Conservation (phyloP, 768 basidiomycete species). For the Mycena pura region DNA sequence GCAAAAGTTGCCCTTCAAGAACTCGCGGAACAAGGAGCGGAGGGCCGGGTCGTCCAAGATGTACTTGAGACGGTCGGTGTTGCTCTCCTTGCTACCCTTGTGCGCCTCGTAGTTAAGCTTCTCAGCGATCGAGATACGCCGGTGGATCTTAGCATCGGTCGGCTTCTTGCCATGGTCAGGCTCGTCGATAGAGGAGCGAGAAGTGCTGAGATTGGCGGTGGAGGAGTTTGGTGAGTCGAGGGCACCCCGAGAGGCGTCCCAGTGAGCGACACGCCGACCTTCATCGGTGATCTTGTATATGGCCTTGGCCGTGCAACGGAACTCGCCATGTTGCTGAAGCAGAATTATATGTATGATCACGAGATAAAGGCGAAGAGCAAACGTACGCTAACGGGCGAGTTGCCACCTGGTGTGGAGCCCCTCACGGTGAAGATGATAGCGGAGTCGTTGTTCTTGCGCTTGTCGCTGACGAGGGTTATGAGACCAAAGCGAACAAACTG, state of each 20-base stretch:
- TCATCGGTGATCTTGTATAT: conserved; percentile 95
- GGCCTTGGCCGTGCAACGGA: conserved; percentile 94
- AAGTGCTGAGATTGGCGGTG: conserved; percentile 61
- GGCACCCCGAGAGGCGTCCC: conserved; percentile 62
- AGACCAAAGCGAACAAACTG: conserved; percentile 97
- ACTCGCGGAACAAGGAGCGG: conserved; percentile 92
- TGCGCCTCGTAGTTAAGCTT: conserved; percentile 63
- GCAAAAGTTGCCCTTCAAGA: conserved; percentile 92
- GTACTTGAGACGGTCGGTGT: conserved; percentile 87
- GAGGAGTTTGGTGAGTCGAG: conserved; percentile 73
- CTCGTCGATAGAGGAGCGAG: conserved; percentile 68
- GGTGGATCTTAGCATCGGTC: conserved; percentile 72
- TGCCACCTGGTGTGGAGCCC: conserved; percentile 76
- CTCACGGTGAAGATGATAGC: conserved; percentile 93
- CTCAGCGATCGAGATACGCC: conserved; percentile 80
- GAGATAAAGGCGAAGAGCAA: conserved; percentile 8
- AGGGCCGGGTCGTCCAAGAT: conserved; percentile 93
- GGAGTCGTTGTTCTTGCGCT: conserved; percentile 89
- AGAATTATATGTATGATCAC: conserved; percentile 10
- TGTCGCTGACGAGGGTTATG: conserved; percentile 87
- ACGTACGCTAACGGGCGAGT: conserved; percentile 77
- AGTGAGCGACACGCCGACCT: conserved; percentile 84
- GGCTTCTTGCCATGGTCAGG: conserved; percentile 40
- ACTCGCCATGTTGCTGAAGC: conserved; percentile 88
- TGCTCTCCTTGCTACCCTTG: conserved; percentile 80